Base-by-base conservation (phyloP, 2,329 filamentous ascomycete genomes). In the Fusarium staphyleae region DNA sequence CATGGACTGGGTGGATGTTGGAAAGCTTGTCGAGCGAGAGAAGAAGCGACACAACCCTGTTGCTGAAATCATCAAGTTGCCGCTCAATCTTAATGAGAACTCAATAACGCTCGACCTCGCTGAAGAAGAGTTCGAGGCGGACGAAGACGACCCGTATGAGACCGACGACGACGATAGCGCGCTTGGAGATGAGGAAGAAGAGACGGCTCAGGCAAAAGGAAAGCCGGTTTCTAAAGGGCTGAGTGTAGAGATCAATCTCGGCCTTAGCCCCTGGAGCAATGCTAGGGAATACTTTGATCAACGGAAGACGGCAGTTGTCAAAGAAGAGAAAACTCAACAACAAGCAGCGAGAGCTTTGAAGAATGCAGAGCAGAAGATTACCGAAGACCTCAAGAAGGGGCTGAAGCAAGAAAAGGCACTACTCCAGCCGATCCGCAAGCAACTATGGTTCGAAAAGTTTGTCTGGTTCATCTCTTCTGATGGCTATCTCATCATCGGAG, bases 361-460 rank as follows among this genome's bases (percentile, higher is more conserved):
- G 72, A 96, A 87, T 63, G 91, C 93, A 6, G 91, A 96, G 70
- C 87, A 89, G 67, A 97, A 96, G 74, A 93, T 98, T 16, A 81
- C 84, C 4, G 85, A 90, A 11, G 91, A 96, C 70, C 78, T 98
- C 16, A 96, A 90, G 75, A 93, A 92, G 67, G 88, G 87, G 0
- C 74, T 98, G 50, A 96, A 96, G 75, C 89, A 95, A 69, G 95
- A 98, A 74, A 97, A 96, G 72, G 88, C 91, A 15, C 78, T 96
- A 2, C 77, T 98, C 9, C 87, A 93, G 37, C 91, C 89, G 0
- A 88, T 96, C 8, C 85, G 95, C 49, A 89, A 87, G 67, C 88
- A 87, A 62, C 84, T 93, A 66, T 99, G 95, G 95, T 99, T 97
- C 64, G 95, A 99, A 69, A 99, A 99, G 74, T 99, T 96, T 67